Percentiles rank a stretch among this genome's conserved stretches.
These are phyloP conservation scores for Amylocarpus encephaloides DNA, from an alignment of 2,329 filamentous ascomycete genomes.

Conservation along the genomic window DNA sequence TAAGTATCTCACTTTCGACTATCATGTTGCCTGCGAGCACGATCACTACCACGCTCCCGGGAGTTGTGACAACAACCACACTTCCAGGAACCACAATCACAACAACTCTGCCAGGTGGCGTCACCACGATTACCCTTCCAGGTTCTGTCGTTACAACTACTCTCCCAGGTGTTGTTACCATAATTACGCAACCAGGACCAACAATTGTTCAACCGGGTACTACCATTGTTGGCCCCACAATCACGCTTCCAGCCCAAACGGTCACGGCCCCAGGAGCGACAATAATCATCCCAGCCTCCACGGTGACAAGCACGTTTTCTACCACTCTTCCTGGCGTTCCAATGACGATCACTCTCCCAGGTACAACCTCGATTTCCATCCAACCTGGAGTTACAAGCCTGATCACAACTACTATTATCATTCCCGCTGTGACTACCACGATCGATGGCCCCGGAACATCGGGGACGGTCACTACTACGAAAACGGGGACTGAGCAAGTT, in stretches of 20 bases:
- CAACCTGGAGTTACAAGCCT: constrained; percentile 6
- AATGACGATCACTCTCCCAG: constrained; percentile 6
- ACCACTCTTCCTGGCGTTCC: constrained; percentile 1
- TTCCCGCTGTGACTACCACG: constrained; percentile 14
- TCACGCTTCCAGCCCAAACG: constrained; percentile 9
- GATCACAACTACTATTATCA: constrained; percentile 9
- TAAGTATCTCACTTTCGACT: constrained; percentile 1
- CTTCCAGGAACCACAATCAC: not conserved
- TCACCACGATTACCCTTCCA: not conserved
- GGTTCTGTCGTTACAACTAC: constrained; percentile 1
- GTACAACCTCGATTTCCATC: constrained; percentile 13
- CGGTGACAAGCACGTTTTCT: not conserved
- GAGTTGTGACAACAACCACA: not conserved
- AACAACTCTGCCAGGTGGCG: constrained; percentile 6
- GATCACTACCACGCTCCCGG: constrained; percentile 6
- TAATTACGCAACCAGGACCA: constrained; percentile 11
- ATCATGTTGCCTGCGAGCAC: constrained; percentile 9
- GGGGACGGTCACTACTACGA: constrained; percentile 5
- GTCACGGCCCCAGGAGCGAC: constrained; percentile 1
- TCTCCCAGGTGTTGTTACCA: constrained; percentile 6
- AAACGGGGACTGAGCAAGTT: constrained; percentile 6
- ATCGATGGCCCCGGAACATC: constrained; percentile 12
- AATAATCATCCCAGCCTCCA: constrained; percentile 6
- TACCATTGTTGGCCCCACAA: constrained; percentile 7
- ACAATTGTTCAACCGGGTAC: not conserved